Evolutionary conservation across 129 eudicot species (phyloP).

Genomic region (Heracleum sosnowskyi): DNA sequence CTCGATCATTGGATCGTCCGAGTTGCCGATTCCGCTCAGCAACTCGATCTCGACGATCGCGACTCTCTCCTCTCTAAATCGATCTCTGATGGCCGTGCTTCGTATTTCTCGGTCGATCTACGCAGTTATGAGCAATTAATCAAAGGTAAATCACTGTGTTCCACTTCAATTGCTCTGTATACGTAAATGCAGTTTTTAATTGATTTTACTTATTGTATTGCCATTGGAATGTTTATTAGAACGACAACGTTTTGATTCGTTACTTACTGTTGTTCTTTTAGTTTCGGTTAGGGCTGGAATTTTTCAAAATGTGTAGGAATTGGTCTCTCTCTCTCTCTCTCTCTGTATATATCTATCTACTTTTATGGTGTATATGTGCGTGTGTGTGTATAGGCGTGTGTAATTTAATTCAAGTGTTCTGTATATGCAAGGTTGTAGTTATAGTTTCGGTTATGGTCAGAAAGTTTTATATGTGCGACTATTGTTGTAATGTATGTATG

Average conservation of each 20-base stretch:
- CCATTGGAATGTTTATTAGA: not conserved
- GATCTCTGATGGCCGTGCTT: slow-evolving; percentile 59
- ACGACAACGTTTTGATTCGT: not conserved
- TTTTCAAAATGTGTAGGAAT: no score
- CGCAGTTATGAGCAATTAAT: slow-evolving; percentile 37
- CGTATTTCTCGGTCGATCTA: slow-evolving; percentile 58
- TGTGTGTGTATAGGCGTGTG: not conserved
- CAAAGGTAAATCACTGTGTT: slow-evolving; percentile 27
- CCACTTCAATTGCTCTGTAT: not conserved
- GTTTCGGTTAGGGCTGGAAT: no score
- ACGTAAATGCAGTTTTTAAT: not conserved
- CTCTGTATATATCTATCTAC: no score
- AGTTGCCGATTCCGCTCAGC: slow-evolving; percentile 56
- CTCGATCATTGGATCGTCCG: slow-evolving; percentile 78
- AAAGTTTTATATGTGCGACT: not conserved
- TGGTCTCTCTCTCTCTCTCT: no score
- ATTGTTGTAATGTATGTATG: not conserved
- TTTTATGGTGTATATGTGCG: not conserved
- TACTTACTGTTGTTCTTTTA: not conserved
- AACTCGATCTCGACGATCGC: slow-evolving; percentile 37
- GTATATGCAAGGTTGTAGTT: not conserved
- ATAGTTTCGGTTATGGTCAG: not conserved
- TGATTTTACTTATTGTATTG: not conserved
- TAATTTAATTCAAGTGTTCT: not conserved
- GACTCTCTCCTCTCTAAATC: slow-evolving; percentile 47